Evolutionary conservation across 192 early-diverging fungal species (phyloP).

Genomic region (Kappamyces sp.): DNA sequence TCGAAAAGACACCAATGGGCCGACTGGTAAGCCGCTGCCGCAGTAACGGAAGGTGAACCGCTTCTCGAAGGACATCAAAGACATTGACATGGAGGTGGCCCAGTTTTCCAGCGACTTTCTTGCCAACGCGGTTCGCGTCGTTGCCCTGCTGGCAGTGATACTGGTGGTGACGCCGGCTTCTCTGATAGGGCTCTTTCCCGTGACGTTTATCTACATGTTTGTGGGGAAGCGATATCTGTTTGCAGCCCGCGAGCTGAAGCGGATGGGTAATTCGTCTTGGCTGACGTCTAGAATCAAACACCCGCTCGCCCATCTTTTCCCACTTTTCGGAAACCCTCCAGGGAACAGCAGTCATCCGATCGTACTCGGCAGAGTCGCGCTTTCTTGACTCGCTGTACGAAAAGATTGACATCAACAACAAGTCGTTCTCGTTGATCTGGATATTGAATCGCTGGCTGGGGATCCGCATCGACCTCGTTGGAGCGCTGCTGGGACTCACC

Average conservation of each 20-base stretch:
- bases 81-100: conserved; percentile 24
- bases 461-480: conserved; percentile 60
- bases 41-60: conserved; percentile 34
- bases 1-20: conserved; percentile 85
- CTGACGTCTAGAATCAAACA: conserved; percentile 5
- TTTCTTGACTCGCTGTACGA: conserved; percentile 19
- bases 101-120: conserved; percentile 18
- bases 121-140: neutral
- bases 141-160: conserved; percentile 5
- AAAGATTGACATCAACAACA: conserved; percentile 57
- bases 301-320: conserved; percentile 28
- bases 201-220: neutral
- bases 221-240: conserved; percentile 6
- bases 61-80: conserved; percentile 28
- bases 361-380: conserved; percentile 20
- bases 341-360: conserved; percentile 34
- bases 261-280: conserved; percentile 17
- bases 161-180: conserved; percentile 6
- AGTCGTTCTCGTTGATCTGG: conserved; percentile 80
- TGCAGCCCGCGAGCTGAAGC: conserved; percentile 25
- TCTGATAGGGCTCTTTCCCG: conserved; percentile 14
- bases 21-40: conserved; percentile 49
- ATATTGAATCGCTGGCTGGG: conserved; percentile 62
- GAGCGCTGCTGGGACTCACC: conserved; percentile 43
- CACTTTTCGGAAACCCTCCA: conserved; percentile 32